Conservation (phyloP, 2,329 filamentous ascomycete genomes). For the Cordyceps tenuipes region DNA sequence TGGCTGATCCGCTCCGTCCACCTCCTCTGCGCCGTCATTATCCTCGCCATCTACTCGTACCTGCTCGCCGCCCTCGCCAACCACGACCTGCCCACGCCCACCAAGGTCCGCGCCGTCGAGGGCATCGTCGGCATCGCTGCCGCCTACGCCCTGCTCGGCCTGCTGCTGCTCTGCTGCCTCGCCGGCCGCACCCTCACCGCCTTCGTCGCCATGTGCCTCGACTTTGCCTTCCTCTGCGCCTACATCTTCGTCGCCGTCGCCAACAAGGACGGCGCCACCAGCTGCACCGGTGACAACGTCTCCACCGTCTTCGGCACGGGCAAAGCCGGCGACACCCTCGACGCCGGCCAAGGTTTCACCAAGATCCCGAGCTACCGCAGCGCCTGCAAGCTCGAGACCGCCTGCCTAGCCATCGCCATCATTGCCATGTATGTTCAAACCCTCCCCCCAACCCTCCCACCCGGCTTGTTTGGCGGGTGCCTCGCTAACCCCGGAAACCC, state of each 20-base stretch:
- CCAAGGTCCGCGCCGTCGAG: slow-evolving; percentile 63
- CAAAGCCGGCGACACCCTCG: slow-evolving; percentile 39
- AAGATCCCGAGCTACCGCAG: slow-evolving; percentile 37
- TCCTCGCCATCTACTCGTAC: slow-evolving; percentile 76
- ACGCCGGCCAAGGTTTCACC: slow-evolving; percentile 39
- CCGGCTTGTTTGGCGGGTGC: no score
- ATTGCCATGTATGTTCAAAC: slow-evolving; percentile 53
- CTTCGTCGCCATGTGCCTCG: slow-evolving; percentile 63
- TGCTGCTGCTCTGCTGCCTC: slow-evolving; percentile 69
- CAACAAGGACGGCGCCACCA: slow-evolving; percentile 59
- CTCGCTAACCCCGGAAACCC: background rate
- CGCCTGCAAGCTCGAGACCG: slow-evolving; percentile 70
- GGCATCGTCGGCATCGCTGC: slow-evolving; percentile 69
- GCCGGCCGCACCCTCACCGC: slow-evolving; percentile 68
- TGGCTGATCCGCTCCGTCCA: slow-evolving; percentile 66
- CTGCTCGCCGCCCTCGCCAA: slow-evolving; percentile 67
- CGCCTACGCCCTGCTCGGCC: slow-evolving; percentile 65
- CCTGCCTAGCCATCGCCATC: slow-evolving; percentile 68
- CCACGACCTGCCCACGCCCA: slow-evolving; percentile 54
- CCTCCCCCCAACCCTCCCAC: background rate
- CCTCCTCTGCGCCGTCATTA: slow-evolving; percentile 62
- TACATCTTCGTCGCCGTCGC: slow-evolving; percentile 77
- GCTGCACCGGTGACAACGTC: slow-evolving; percentile 49
- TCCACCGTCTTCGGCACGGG: slow-evolving; percentile 63
- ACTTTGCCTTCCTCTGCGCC: slow-evolving; percentile 64